Base-by-base conservation (phyloP, 208 protist species). In the Leishmania lainsoni region DNA sequence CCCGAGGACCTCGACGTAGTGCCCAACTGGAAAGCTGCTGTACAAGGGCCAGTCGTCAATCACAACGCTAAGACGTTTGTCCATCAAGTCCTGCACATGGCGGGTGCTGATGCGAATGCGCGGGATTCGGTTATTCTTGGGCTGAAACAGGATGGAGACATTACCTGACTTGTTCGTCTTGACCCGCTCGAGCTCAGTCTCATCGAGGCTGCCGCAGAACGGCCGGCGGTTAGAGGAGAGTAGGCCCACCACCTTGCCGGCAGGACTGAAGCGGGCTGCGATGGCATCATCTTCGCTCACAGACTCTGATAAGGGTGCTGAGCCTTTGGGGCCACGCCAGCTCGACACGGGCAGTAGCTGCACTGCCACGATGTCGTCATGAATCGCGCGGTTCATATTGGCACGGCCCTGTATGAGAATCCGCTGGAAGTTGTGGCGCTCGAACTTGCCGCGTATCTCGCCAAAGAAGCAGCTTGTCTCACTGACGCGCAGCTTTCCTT, bases 1-100 rank as follows among this genome's bases (percentile, higher is more conserved):
- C 66, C 99, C 99, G 48, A 99, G 81, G 26, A 96, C 90, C 70
- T 93, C 89, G 10, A 99, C 92, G 82, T 98, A 98, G 86, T 99
- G 98, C 26, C 98, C 98, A 14, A 91, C 83, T 9, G 99, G 99
- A 85, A 98, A 99, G 71, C 87, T 94, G 72, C 89, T 95, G 83
- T 91, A 93, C 32, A 86, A 65, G 5, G 93, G 84, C 99, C 99
- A 99, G 72, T 94, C 88, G 81, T 99, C 98, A n/a, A 99, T 97
- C 35, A 95, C 92, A n/a, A 99, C 97, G 51, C 97, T 90, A 12
- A 99, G 84, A 39, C 98, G 86, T 82, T 99, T 98, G 78, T 97
- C 93, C 49, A 92, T 87, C 59, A 99, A 81, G 74, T 95, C 88
- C 51, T 92, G 81, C 29, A 92, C 72, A 78, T 98, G 93, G 20